Base-by-base conservation (phyloP, 768 basidiomycete species). In the Cyclocybe aegerita region DNA sequence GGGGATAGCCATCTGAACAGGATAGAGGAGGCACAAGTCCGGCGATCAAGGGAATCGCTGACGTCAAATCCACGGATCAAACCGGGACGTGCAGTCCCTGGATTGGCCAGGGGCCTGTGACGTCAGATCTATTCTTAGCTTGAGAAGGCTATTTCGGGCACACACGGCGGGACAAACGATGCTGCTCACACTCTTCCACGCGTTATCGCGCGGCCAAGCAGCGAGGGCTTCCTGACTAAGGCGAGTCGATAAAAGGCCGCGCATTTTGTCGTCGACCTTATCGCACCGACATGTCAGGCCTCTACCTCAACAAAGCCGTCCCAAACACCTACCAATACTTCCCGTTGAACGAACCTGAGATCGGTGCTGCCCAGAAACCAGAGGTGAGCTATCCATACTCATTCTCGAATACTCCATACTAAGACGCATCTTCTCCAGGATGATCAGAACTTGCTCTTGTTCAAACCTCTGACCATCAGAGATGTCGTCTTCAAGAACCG, bases 401-500 rank as follows among this genome's bases (percentile, higher is more conserved):
- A 31, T 33, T 46, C 23, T 3, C 5, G 23, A 23, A 23, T 23
- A 12, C 12, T 8, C 11, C 35, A 4, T 31, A n/a, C 10, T 46
- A 11, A 23, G 3, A 35, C 23, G 43, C n/a, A 52, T 35, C 35
- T 15, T 58, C 62, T 41, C 4, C 70, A 85, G 70, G 83, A 81
- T 60, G 66, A 65, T 16, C 60, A 71, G 4, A 65, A 77, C 0
- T 87, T 89, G 0, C 62, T 72, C 39, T 65, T 92, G 10, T 93
- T 93, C 68, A 66, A 81, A 50, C 82, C 86, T 4, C 57, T 93
- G 16, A 83, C 72, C 7, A 75, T 93, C 33, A 71, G 77, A 42
- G 78, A 75, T 29, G 65, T 81, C 1, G 75, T 72, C 5, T 88
- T 93, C 74, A 86, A 87, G 65, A 91, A 93, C 65, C 71, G 89